Conservation (phyloP, 192 early-diverging fungal genomes). For the Chytriomyces hyalinus region DNA sequence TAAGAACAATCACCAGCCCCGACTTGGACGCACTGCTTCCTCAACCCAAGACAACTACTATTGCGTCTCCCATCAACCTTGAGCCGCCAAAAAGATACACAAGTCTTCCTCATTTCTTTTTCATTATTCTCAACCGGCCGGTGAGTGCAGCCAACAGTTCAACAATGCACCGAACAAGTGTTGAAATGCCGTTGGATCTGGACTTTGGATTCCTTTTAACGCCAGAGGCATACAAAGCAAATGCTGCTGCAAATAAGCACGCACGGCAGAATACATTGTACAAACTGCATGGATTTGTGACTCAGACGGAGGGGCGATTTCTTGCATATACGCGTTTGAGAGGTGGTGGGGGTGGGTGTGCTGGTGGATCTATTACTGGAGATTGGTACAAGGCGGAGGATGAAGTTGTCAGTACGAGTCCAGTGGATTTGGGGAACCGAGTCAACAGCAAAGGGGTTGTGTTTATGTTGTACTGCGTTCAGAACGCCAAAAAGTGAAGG, state of each 20-base stretch:
- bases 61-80: not conserved
- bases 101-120: slow-evolving; percentile 40
- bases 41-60: not conserved
- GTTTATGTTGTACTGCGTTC: slow-evolving; percentile 37
- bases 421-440: slow-evolving; percentile 44
- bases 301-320: slow-evolving; percentile 51
- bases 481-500: too few relatives aligned
- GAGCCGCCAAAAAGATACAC: not conserved
- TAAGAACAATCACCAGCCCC: not conserved
- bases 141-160: not conserved
- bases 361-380: not conserved
- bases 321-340: slow-evolving; percentile 46
- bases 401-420: slow-evolving; percentile 24
- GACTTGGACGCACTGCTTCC: not conserved
- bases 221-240: slow-evolving; percentile 9
- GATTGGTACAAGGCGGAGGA: slow-evolving; percentile 50
- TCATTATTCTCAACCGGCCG: slow-evolving; percentile 40
- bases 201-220: slow-evolving; percentile 40
- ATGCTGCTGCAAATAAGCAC: slow-evolving; percentile 18
- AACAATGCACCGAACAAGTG: slow-evolving; percentile 38
- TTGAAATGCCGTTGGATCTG: slow-evolving; percentile 51
- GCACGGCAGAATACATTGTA: slow-evolving; percentile 39
- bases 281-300: slow-evolving; percentile 53
- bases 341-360: slow-evolving; percentile 10
- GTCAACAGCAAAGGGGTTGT: slow-evolving; percentile 46